These are phyloP conservation scores for Torulaspora maleeae DNA, from an alignment of 805 yeast species.

Conservation along the genomic window DNA sequence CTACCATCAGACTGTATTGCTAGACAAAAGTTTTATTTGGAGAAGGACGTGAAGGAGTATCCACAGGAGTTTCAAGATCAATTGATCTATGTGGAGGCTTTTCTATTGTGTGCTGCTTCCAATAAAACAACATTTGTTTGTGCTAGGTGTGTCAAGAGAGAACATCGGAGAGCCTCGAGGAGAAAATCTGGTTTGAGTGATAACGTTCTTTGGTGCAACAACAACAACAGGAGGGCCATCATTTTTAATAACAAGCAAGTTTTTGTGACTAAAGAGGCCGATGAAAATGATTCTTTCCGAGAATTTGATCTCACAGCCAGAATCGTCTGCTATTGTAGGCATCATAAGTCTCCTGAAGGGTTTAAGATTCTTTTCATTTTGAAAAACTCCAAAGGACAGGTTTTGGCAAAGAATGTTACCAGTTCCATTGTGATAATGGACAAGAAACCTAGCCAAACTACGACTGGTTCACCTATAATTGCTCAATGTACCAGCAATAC, in stretches of 20 bases:
- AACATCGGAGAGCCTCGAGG: conserved; percentile 88
- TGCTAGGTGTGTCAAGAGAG: conserved; percentile 84
- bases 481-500: conserved; percentile 11
- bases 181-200: conserved; percentile 78
- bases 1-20: conserved; percentile 85
- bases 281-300: conserved; percentile 28
- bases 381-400: conserved; percentile 53
- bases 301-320: conserved; percentile 56
- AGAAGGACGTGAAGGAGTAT: conserved; percentile 38
- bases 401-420: conserved; percentile 69
- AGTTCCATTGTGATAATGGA: conserved; percentile 88
- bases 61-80: conserved; percentile 48
- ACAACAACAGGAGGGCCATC: conserved; percentile 71
- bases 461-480: conserved; percentile 8
- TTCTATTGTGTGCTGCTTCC: conserved; percentile 59
- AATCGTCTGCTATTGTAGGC: conserved; percentile 93
- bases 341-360: conserved; percentile 85
- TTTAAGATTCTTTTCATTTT: conserved; percentile 68
- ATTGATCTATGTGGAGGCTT: conserved; percentile 68
- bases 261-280: conserved; percentile 42
- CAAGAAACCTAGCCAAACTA: conserved; percentile 62
- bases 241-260: conserved; percentile 90
- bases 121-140: conserved; percentile 70
- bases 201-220: conserved; percentile 71
- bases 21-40: conserved; percentile 74